Base-by-base conservation (phyloP, 1,284 basidiomycete species). In the Ceratobasidium sp. region DNA sequence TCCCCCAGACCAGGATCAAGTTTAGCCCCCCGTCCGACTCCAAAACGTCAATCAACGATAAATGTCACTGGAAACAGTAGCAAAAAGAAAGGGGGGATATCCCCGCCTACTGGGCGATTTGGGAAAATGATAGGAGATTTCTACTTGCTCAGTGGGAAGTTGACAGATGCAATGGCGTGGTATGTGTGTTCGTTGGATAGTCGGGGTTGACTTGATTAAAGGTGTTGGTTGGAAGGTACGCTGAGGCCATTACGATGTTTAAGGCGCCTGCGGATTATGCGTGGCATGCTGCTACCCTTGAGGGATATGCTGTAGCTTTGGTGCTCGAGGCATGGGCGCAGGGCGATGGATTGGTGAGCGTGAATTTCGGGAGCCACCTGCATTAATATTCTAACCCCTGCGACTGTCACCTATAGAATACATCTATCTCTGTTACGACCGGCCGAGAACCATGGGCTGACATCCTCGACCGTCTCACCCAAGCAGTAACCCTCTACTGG, bases 121-220 rank as follows among this genome's bases (percentile, higher is more conserved):
- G 92, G 90, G 82, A 98, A 97, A 83, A 87, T 96, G 19, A 86
- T 95, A n/a, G 96, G 90, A 0, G 95, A 97, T 82, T 87, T 97
- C 78, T 96, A 93, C 82, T 84, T 97, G 31, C 84, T 98, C 24
- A 88, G 94, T 9, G 96, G 96, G 19, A 86, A 93, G 78, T 89
- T 89, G 54, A 88, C 89, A 65, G 95, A 98, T 81, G 93, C 96
- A 0, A 85, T 87, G 64, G 86, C 92, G 76, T 95, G 93, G 93
- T 95, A 82, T 76, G 88, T 80, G 6, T 27, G 29, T 31, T 44
- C 19, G 2, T 7, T 67, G 57, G 41, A 27, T 36, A 53, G 24
- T 60, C 54, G 11, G 19, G 19, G 19, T 65, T 71, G 11, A 75
- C 24, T 45, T 48, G 33, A 74, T 72, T 75, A 76, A 45, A 66